phyloP scores from a whole-genome alignment of 805 yeast species.

The Teunomyces aglyptinius region DNA sequence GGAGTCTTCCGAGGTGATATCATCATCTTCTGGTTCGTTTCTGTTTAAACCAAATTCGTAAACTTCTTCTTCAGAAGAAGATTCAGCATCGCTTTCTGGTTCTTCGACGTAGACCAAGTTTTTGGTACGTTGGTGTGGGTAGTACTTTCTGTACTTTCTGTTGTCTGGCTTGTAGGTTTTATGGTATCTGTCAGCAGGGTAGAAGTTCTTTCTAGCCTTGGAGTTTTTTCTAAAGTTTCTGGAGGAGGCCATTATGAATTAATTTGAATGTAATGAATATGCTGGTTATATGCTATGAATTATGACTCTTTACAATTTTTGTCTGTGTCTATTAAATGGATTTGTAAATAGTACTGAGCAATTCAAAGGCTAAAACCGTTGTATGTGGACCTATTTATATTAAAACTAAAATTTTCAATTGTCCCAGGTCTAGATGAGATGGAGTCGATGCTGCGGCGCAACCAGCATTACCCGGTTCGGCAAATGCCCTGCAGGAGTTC shows the following conservation, averaged over 20 bases:
- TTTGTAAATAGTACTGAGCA: constrained; percentile 3
- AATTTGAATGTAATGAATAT: neutral
- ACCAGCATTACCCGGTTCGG: constrained; percentile 4
- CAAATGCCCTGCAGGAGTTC: constrained; percentile 2
- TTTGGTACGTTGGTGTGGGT: constrained; percentile 19
- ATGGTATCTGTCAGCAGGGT: constrained; percentile 4
- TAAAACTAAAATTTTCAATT: constrained; percentile 1
- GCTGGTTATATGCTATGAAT: neutral
- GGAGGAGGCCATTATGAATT: constrained; percentile 8
- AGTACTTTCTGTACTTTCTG: constrained; percentile 29
- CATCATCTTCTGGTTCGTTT: constrained; percentile 15
- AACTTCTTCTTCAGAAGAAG: constrained; percentile 23
- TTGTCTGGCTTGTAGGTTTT: constrained; percentile 2
- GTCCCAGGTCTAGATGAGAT: constrained; percentile 1
- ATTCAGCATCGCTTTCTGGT: constrained; percentile 37
- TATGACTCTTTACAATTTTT: neutral
- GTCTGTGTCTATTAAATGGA: constrained; percentile 3
- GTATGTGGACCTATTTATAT: constrained; percentile 2
- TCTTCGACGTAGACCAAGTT: constrained; percentile 42
- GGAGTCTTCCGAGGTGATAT: constrained; percentile 10
- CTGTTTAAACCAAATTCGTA: constrained; percentile 30
- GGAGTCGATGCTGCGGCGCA: constrained; percentile 4
- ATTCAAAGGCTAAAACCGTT: neutral
- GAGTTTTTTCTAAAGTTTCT: constrained; percentile 8
- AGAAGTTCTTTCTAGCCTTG: constrained; percentile 7